Base-by-base conservation (phyloP, 352 stramenopile species). In the Globisporangium polare region DNA sequence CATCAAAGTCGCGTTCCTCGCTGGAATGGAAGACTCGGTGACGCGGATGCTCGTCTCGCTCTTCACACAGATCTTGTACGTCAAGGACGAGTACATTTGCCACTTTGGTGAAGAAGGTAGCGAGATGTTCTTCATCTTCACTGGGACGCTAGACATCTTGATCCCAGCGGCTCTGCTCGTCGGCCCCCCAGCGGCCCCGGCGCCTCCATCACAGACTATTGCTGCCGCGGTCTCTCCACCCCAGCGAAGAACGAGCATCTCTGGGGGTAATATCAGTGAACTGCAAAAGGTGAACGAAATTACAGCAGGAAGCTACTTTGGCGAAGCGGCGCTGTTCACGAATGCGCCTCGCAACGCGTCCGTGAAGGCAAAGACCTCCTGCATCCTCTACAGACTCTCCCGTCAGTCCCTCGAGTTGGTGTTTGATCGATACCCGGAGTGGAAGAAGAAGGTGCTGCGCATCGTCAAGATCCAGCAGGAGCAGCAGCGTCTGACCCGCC, bases 51-150 rank as follows among this genome's bases (percentile, higher is more conserved):
- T 88, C 10, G 74, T 86, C 4, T 75, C 69, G 0, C 71, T 81
- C 22, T 82, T 88, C 53, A 83, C 71, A 5, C 78, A 88, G 66
- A 74, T 79, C 5, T 52, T 88, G 27, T 79, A 72, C 20, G 72
- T 83, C 17, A 78, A 82, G 29, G 74, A 86, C 45, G 73, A 88
- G 61, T 83, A 78, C 50, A 69, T 86, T 5, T 86, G 78, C 50
- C 71, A 72, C 17, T 83, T 80, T 37, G 66, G 74, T 8, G 78
- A 88, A 41, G 68, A 85, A 47, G 78, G 78, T 17, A 79, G 75
- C 27, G 78, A 88, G 33, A 88, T 88, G 78, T 88, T 80, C 51
- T 86, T 88, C 62, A 78, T 88, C 24, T 88, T 83, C 60, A 82
- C 77, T 0, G 78, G 77, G 9, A 67, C 75, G 15, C 56, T 88